phyloP scores from a whole-genome alignment of 2,329 filamentous ascomycete species.

The Fusarium sp. region DNA sequence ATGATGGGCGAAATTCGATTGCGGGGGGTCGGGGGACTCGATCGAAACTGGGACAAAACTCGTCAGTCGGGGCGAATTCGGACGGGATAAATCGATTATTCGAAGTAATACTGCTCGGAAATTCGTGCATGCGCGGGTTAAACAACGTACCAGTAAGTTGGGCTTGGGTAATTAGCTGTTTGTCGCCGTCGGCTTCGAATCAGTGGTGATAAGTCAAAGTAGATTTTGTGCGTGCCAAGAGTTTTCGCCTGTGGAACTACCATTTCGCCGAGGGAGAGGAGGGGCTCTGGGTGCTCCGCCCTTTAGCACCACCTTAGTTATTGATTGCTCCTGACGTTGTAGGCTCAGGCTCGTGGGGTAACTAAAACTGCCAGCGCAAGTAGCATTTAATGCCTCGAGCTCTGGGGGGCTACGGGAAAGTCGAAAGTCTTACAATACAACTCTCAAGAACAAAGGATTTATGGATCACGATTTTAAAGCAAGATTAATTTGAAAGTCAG shows the following conservation, averaged over 20 bases:
- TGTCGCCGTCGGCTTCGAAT: conserved; percentile 50
- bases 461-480: neutral
- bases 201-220: conserved; percentile 51
- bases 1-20: conserved; percentile 55
- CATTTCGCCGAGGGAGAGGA: conserved; percentile 49
- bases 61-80: conserved; percentile 44
- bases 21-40: conserved; percentile 46
- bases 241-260: conserved; percentile 55
- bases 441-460: neutral
- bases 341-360: conserved; percentile 37
- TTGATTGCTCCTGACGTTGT: conserved; percentile 33
- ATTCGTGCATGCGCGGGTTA: conserved; percentile 31
- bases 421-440: neutral
- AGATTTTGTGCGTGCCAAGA: conserved; percentile 60
- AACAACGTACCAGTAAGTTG: conserved; percentile 50
- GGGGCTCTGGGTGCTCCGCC: conserved; percentile 33
- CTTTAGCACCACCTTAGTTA: conserved; percentile 32
- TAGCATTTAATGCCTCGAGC: conserved; percentile 2
- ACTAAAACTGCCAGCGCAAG: conserved; percentile 18
- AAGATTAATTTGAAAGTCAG: neutral
- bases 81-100: conserved; percentile 34
- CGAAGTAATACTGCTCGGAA: conserved; percentile 14
- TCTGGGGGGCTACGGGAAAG: neutral
- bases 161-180: conserved; percentile 50
- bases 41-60: conserved; percentile 44